Percentiles rank a stretch among this genome's conserved stretches.
These are phyloP conservation scores for Cyclotella kingstonii DNA, from an alignment of 108 stramenopile genomes.

Conservation along the genomic window DNA sequence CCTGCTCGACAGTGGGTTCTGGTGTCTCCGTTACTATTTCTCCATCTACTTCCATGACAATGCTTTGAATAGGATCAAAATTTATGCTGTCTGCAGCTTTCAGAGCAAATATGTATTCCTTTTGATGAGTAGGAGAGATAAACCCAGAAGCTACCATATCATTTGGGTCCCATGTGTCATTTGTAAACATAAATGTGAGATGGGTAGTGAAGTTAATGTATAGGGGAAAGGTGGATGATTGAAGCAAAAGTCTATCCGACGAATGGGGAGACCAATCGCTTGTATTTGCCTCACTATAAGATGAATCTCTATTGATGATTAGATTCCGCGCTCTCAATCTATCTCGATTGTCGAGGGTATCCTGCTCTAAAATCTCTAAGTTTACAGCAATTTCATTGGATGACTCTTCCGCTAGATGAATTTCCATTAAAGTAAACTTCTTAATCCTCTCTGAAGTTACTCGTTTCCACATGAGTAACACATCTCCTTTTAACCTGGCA, in stretches of 20 bases:
- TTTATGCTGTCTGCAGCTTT: constrained; percentile 15
- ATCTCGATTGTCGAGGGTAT: background rate
- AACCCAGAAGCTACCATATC: constrained; percentile 20
- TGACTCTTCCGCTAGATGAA: background rate
- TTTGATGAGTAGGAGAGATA: constrained; percentile 9
- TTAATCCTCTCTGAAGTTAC: constrained; percentile 11
- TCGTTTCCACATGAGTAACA: constrained; percentile 9
- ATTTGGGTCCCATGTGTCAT: constrained; percentile 4
- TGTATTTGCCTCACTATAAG: no score
- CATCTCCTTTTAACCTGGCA: constrained; percentile 1
- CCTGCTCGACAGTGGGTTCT: background rate
- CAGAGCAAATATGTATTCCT: constrained; percentile 12
- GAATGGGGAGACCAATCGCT: no score
- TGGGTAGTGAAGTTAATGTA: background rate
- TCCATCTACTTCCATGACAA: constrained; percentile 25
- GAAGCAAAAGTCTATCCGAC: no score
- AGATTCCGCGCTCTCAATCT: constrained; percentile 11
- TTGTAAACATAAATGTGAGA: background rate
- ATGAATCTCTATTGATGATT: no score
- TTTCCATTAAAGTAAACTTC: background rate
- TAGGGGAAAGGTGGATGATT: constrained; percentile 1
- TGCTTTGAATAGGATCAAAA: constrained; percentile 8
- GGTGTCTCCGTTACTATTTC: background rate
- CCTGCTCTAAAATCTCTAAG: background rate
- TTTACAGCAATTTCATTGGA: background rate